These are phyloP conservation scores for Coemansia guatemalensis DNA, from an alignment of 192 early-diverging fungal species.

Conservation along the genomic window DNA sequence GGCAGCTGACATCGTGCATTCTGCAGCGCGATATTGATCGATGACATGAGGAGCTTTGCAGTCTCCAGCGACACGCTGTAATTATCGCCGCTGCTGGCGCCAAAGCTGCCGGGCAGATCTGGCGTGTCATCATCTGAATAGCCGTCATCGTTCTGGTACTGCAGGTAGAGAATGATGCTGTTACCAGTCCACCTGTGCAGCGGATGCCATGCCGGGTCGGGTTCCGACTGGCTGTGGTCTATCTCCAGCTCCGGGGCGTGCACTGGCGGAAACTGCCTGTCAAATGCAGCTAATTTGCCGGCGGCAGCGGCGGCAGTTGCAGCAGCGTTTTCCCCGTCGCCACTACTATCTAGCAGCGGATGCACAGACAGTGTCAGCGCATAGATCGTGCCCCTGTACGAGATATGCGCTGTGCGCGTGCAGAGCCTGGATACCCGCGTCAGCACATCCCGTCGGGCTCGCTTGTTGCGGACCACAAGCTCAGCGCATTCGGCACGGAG, in stretches of 20 bases:
- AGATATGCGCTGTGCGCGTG: slow-evolving; percentile 19
- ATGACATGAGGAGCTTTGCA: slow-evolving; percentile 62
- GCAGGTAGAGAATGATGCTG: slow-evolving; percentile 58
- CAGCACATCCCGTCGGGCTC: slow-evolving; percentile 29
- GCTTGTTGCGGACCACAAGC: slow-evolving; percentile 28
- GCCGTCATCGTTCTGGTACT: slow-evolving; percentile 31
- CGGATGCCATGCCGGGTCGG: slow-evolving; percentile 50
- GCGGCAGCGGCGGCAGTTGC: too few relatives aligned
- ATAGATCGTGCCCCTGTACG: slow-evolving; percentile 35
- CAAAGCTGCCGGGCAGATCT: slow-evolving; percentile 1
- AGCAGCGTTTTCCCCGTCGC: slow-evolving; percentile 22
- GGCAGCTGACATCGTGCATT: slow-evolving; percentile 67
- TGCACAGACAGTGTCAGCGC: slow-evolving; percentile 36
- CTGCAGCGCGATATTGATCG: slow-evolving; percentile 67
- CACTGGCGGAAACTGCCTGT: slow-evolving; percentile 44
- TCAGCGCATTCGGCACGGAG: slow-evolving; percentile 24
- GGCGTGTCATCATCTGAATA: slow-evolving; percentile 15
- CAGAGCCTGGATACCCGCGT: slow-evolving; percentile 40
- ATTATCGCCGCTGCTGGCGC: slow-evolving; percentile 12
- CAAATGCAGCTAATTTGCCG: slow-evolving; percentile 32
- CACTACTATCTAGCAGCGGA: slow-evolving; percentile 24
- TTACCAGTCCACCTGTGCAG: slow-evolving; percentile 72
- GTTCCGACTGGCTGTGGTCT: slow-evolving; percentile 43
- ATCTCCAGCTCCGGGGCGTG: slow-evolving; percentile 45
- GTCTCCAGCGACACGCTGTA: slow-evolving; percentile 59